Evolutionary conservation across 1,284 basidiomycete genomes (phyloP), one percentile per base, ranked within the genome.

Genomic region (Ceratobasidium theobromae): DNA sequence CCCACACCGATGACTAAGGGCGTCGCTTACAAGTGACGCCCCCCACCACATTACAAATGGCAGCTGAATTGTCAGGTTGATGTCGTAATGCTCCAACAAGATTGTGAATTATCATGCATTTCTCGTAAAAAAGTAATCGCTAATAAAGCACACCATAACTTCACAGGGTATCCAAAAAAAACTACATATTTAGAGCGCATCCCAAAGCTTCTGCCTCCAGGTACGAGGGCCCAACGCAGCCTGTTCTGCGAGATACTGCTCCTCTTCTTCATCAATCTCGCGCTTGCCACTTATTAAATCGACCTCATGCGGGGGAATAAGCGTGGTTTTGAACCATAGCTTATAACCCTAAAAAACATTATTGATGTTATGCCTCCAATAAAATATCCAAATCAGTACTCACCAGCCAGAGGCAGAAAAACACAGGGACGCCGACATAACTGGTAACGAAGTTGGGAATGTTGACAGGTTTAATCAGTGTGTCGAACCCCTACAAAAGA

Each of bases 261-360:
- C 79, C 71, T 88, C 85, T 70, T 86, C 83, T 67, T 88, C 86
- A 69, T 87, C 81, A 68, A 89, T 87, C 72, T 84, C 82, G 51
- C 82, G 78, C 41, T 84, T 79, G 28, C 86, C 88, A 14, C 83
- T 82, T 40, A 83, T 73, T 33, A 91, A 79, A 72, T 90, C 88
- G 67, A 90, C 84, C 67, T 85, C 79, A 25, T 77, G 74, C 2
- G 79, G 72, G 0, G 79, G 77, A 71, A 89, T 83, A 21, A 80
- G 72, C 58, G 73, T 78, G 1, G 86, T 86, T 69, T 78, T 79
- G 73, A 79, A 82, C 51, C 77, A 70, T 12, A 86, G 23, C 72
- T 87, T 88, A 77, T 86, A 88, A 1, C 81, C 82, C 68, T 69
- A 32, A n/a, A 25, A 27, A 3, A 21, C 16, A 21, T 11, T 5